A percentile compares a stretch with the other conserved stretches of the same genome.
phyloP scores from a whole-genome alignment of 257 asterid species.

The Penstemon newberryi region DNA sequence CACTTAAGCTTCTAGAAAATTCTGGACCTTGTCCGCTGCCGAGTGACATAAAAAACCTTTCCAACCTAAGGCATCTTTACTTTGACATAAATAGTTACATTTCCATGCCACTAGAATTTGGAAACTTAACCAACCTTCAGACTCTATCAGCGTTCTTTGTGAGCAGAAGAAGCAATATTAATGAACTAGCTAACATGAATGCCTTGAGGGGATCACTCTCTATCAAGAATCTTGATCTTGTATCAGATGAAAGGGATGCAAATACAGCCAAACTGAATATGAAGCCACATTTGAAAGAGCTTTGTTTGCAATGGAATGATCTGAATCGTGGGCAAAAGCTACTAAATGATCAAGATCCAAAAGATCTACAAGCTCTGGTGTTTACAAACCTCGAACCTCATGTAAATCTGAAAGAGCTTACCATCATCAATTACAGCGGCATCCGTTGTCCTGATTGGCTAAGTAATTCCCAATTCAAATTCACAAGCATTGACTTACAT shows the following conservation, averaged over 20 bases:
- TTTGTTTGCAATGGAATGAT: constrained; percentile 12
- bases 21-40: constrained; percentile 20
- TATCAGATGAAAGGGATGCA: neutral
- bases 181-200: constrained; percentile 26
- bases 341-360: neutral
- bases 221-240: constrained; percentile 24
- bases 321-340: neutral
- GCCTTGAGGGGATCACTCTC: constrained; percentile 35
- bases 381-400: constrained; percentile 22
- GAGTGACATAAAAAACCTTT: constrained; percentile 24
- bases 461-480: neutral
- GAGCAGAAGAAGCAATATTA: constrained; percentile 10
- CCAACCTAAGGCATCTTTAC: constrained; percentile 31
- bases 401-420: constrained; percentile 1
- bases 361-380: neutral
- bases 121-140: constrained; percentile 30
- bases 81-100: constrained; percentile 20
- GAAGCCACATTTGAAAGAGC: constrained; percentile 19
- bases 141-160: constrained; percentile 27
- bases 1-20: constrained; percentile 29
- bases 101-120: constrained; percentile 25
- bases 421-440: constrained; percentile 11
- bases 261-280: constrained; percentile 8
- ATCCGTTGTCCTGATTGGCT: neutral
- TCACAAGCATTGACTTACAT: constrained; percentile 16